These are phyloP conservation scores for Neurospora pannonica DNA, from an alignment of 495 filamentous ascomycete species.

Conservation along the genomic window DNA sequence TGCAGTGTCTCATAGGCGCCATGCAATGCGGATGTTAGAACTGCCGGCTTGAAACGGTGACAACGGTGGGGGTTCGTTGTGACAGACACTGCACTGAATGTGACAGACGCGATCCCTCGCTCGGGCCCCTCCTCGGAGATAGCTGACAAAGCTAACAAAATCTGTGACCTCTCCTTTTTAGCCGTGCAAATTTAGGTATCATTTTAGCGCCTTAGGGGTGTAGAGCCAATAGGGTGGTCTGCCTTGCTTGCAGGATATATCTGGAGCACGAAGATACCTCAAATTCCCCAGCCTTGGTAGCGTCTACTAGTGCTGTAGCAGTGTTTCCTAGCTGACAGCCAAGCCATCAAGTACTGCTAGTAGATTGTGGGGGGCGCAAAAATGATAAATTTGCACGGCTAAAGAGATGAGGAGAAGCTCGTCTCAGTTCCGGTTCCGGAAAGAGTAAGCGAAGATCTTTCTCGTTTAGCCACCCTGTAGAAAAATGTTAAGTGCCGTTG, in stretches of 20 bases:
- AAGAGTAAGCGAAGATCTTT: background rate
- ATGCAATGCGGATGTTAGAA: background rate
- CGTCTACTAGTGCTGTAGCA: too few relatives aligned
- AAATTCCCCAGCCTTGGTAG: too few relatives aligned
- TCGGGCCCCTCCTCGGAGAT: background rate
- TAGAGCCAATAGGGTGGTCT: too few relatives aligned
- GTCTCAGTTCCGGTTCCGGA: background rate
- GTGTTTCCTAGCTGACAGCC: too few relatives aligned
- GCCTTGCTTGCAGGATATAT: too few relatives aligned
- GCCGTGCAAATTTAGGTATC: too few relatives aligned
- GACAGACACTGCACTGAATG: background rate
- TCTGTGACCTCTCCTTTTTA: too few relatives aligned
- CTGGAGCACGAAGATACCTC: too few relatives aligned
- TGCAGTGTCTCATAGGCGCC: background rate
- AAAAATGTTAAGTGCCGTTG: background rate
- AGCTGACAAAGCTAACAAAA: background rate
- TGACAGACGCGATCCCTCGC: background rate
- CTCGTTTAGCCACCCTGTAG: background rate
- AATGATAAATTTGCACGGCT: too few relatives aligned
- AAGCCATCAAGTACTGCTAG: too few relatives aligned
- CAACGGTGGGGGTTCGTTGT: background rate
- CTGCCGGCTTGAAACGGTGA: background rate
- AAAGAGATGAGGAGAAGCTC: background rate
- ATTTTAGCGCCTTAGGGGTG: too few relatives aligned
- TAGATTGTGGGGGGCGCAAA: too few relatives aligned